Conservation (phyloP, 2,329 filamentous ascomycete species). For the Fusarium sp. region DNA sequence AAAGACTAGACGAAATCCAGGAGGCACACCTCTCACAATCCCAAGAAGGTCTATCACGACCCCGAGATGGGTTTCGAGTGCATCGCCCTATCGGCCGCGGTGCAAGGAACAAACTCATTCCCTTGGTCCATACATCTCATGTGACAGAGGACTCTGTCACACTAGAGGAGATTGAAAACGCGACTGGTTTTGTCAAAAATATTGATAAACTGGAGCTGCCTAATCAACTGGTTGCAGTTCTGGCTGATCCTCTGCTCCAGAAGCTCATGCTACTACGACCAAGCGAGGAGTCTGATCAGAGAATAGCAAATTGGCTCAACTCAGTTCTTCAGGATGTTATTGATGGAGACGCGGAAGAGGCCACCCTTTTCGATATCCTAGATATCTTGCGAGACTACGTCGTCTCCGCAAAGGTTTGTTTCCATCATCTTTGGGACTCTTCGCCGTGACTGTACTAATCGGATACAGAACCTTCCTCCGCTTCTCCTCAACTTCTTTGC, state of each 20-base stretch:
- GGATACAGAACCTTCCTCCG: slow-evolving; percentile 61
- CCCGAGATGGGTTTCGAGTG: slow-evolving; percentile 73
- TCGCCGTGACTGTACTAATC: slow-evolving; percentile 23
- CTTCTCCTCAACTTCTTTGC: slow-evolving; percentile 66
- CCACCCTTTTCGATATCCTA: slow-evolving; percentile 68
- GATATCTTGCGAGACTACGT: slow-evolving; percentile 71
- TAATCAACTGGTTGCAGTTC: slow-evolving; percentile 83
- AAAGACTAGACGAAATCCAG: slow-evolving; percentile 78
- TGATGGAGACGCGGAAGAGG: slow-evolving; percentile 65
- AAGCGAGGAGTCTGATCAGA: slow-evolving; percentile 64
- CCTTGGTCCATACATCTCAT: slow-evolving; percentile 81
- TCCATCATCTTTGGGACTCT: background rate
- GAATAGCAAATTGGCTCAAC: slow-evolving; percentile 73
- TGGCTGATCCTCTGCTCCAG: slow-evolving; percentile 83
- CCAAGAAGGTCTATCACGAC: slow-evolving; percentile 54
- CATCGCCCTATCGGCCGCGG: slow-evolving; percentile 60
- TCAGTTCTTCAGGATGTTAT: slow-evolving; percentile 71
- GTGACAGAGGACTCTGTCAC: slow-evolving; percentile 78
- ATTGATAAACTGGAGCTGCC: slow-evolving; percentile 86
- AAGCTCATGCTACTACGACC: slow-evolving; percentile 80
- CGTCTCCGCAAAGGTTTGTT: slow-evolving; percentile 67
- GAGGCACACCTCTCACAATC: slow-evolving; percentile 67
- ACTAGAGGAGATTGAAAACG: slow-evolving; percentile 84
- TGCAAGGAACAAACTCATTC: slow-evolving; percentile 64
- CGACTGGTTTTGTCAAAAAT: slow-evolving; percentile 77